phyloP scores from a whole-genome alignment of 768 basidiomycete genomes.

The Megacollybia marginata region DNA sequence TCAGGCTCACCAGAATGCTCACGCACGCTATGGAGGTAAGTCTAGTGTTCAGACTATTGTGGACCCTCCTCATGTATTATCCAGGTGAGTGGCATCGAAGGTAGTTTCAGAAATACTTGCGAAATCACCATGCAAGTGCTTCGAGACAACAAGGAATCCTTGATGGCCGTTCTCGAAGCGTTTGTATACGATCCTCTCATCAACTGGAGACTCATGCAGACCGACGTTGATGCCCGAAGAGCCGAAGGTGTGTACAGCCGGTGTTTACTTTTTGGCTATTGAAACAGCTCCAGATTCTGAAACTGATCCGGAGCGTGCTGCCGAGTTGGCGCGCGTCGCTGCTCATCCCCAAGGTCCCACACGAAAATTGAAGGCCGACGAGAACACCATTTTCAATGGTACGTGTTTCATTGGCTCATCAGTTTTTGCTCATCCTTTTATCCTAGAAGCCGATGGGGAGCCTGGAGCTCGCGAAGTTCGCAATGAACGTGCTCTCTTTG shows the following conservation, averaged over 20 bases:
- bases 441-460: slow-evolving; percentile 37
- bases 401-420: slow-evolving; percentile 11
- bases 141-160: slow-evolving; percentile 95
- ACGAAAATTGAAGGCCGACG: slow-evolving; percentile 82
- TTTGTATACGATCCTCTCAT: slow-evolving; percentile 98
- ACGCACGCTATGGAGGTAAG: slow-evolving; percentile 98
- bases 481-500: slow-evolving; percentile 83
- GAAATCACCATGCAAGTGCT: slow-evolving; percentile 97
- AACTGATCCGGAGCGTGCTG: slow-evolving; percentile 44
- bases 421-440: background rate
- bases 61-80: slow-evolving; percentile 5
- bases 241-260: slow-evolving; percentile 45
- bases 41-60: background rate
- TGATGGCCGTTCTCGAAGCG: slow-evolving; percentile 97
- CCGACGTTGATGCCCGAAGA: slow-evolving; percentile 66
- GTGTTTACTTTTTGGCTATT: slow-evolving; percentile 1
- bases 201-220: slow-evolving; percentile 91
- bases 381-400: slow-evolving; percentile 93
- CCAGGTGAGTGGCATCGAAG: slow-evolving; percentile 95
- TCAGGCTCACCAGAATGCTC: slow-evolving; percentile 96
- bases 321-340: slow-evolving; percentile 59
- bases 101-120: slow-evolving; percentile 92
- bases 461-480: slow-evolving; percentile 75
- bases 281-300: slow-evolving; percentile 28
- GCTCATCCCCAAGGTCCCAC: slow-evolving; percentile 74